These are phyloP conservation scores for Fusarium solani-melongenae DNA, from an alignment of 2,329 filamentous ascomycete species.

Conservation along the genomic window DNA sequence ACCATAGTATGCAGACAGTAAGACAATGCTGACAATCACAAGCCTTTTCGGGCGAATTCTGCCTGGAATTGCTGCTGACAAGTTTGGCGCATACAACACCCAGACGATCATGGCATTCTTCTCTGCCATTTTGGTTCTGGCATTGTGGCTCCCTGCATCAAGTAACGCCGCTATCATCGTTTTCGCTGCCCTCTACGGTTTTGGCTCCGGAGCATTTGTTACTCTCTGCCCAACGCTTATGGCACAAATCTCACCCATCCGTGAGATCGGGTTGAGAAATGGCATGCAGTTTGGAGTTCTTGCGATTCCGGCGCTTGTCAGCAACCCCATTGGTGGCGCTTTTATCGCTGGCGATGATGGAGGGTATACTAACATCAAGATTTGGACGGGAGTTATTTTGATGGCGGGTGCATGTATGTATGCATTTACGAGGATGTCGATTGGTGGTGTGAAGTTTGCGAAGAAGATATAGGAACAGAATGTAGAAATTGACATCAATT, in stretches of 20 bases:
- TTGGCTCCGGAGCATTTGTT: slow-evolving; percentile 50
- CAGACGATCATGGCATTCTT: slow-evolving; percentile 58
- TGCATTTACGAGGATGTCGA: background rate
- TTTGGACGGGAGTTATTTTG: background rate
- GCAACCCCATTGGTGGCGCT: slow-evolving; percentile 39
- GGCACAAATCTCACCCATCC: slow-evolving; percentile 64
- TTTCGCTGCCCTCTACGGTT: slow-evolving; percentile 49
- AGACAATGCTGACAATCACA: background rate
- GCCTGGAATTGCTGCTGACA: slow-evolving; percentile 50
- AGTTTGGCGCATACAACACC: slow-evolving; percentile 52
- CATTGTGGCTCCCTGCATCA: slow-evolving; percentile 52
- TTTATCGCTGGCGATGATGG: slow-evolving; percentile 7
- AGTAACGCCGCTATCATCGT: slow-evolving; percentile 41
- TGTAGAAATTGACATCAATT: background rate
- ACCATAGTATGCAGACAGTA: background rate
- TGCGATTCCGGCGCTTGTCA: slow-evolving; percentile 28
- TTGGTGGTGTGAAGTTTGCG: background rate
- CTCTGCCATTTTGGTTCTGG: slow-evolving; percentile 24
- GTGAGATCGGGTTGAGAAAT: slow-evolving; percentile 65
- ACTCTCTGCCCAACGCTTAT: slow-evolving; percentile 47
- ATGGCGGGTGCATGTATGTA: background rate
- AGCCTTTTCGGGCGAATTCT: slow-evolving; percentile 50
- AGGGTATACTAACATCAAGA: background rate
- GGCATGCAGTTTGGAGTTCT: slow-evolving; percentile 47
- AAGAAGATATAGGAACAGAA: background rate